Conservation (phyloP, 2,329 filamentous ascomycete species). For the Aspergillus sp. region DNA sequence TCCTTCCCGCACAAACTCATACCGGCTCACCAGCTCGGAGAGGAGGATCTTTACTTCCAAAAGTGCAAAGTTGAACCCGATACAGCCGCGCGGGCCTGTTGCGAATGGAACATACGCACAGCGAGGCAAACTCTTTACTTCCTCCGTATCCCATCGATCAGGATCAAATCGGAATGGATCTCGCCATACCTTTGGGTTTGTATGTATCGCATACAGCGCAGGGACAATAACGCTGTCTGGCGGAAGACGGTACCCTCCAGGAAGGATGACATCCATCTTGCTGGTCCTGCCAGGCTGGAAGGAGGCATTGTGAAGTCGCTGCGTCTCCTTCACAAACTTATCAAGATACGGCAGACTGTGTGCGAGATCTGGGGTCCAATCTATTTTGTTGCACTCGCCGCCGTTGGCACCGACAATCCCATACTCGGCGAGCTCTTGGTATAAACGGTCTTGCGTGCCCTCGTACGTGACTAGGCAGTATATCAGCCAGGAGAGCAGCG, state of each 20-base stretch:
- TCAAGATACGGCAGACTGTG: constrained; percentile 48
- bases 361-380: constrained; percentile 50
- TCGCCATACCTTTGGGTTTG: constrained; percentile 62
- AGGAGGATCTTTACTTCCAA: constrained; percentile 60
- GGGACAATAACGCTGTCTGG: constrained; percentile 59
- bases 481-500: constrained; percentile 61
- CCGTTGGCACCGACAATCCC: constrained; percentile 38
- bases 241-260: constrained; percentile 63
- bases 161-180: constrained; percentile 64
- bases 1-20: constrained; percentile 39
- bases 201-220: constrained; percentile 52
- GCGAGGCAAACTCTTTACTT: constrained; percentile 55
- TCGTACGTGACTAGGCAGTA: constrained; percentile 58
- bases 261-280: constrained; percentile 60
- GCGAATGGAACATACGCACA: constrained; percentile 63
- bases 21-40: constrained; percentile 61
- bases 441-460: constrained; percentile 59
- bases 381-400: constrained; percentile 28
- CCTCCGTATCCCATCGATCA: constrained; percentile 62
- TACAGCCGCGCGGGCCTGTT: constrained; percentile 59
- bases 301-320: constrained; percentile 64
- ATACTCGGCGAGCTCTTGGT: constrained; percentile 60
- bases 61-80: constrained; percentile 67
- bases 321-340: constrained; percentile 65
- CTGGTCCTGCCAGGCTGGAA: constrained; percentile 65